Conservation (phyloP, 371 early-diverging fungal species). For the Sporodiniella umbellata region DNA sequence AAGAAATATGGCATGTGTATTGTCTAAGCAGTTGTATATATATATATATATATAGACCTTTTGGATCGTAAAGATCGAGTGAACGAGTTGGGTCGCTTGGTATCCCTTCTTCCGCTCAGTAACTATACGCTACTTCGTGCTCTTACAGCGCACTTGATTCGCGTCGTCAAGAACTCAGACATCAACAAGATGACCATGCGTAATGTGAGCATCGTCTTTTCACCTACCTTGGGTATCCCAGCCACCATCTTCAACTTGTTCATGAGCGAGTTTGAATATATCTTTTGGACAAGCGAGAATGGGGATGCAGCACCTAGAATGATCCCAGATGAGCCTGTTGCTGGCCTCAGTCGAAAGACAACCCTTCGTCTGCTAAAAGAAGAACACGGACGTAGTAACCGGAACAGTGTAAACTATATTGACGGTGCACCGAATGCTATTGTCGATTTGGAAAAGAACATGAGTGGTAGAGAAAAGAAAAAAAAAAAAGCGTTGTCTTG, state of each 20-base stretch:
- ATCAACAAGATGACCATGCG: conserved; percentile 74
- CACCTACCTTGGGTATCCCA: conserved; percentile 69
- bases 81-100: conserved; percentile 54
- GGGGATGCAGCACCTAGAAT: conserved; percentile 32
- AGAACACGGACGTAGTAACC: conserved; percentile 41
- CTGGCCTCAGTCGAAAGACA: conserved; percentile 17
- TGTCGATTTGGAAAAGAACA: conserved; percentile 44
- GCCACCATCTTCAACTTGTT: conserved; percentile 67
- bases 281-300: conserved; percentile 54
- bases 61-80: conserved; percentile 60
- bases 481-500: no score
- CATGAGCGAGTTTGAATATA: conserved; percentile 64
- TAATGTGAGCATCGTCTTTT: conserved; percentile 75
- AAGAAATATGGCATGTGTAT: no score
- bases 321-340: conserved; percentile 14
- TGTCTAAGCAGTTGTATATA: not conserved
- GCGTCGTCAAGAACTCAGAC: conserved; percentile 58
- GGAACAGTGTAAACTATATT: conserved; percentile 52
- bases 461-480: conserved; percentile 24
- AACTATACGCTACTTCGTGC: conserved; percentile 49
- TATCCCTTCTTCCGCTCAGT: conserved; percentile 18
- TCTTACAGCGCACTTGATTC: conserved; percentile 62
- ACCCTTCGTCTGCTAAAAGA: conserved; percentile 27
- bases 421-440: conserved; percentile 50
- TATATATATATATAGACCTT: conserved; percentile 35